Base-by-base conservation (phyloP, 495 filamentous ascomycete genomes). In the Podospora anserina region DNA sequence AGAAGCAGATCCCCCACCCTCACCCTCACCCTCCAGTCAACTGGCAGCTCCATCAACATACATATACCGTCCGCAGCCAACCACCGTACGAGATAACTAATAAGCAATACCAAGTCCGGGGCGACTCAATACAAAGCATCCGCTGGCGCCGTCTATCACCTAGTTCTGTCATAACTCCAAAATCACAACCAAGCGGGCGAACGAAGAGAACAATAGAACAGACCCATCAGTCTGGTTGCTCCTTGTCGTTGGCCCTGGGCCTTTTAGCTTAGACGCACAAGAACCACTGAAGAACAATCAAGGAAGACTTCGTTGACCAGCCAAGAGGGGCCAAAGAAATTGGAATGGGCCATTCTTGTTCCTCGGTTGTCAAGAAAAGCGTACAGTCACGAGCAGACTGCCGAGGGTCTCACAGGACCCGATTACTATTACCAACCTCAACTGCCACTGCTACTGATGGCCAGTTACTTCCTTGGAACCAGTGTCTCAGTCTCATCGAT, bases 171-270 rank as follows among this genome's bases (percentile, higher is more conserved):
- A 49, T 3, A 16, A 16, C 6, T 18, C 59, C 27, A 61, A 32
- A 61, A 9, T 9, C 59, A 18, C 23, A 13, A 26, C 30, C 59
- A 30, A 61, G 59, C 59, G 26, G 18, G 59, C 19, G 6, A 23
- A 61, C 30, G 23, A 23, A 32, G 7, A 26, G 59, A 65, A 69
- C 30, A 44, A 44, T 19, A 64, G 28, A 26, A 57, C 27, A 34
- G 66, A 61, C 68, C 63, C 68, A 66, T 59, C 63, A 49, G 63
- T 63, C 23, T 69, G 68, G 68, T 62, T 39, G 57, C 20, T 49
- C 67, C 67, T 53, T 69, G 67, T 60, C 61, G 1, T 20, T 13
- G 56, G 1, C 20, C 56, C 56, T 20, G 56, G 56, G 23, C n/a
- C n/a, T 58, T 58, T 20, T 9, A 4, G n/a, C 13, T 58, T 58